A percentile compares a stretch with the other conserved stretches of the same genome.
Evolutionary conservation across 2,329 filamentous ascomycete genomes (phyloP).

Genomic region (Grosmannia huntii): DNA sequence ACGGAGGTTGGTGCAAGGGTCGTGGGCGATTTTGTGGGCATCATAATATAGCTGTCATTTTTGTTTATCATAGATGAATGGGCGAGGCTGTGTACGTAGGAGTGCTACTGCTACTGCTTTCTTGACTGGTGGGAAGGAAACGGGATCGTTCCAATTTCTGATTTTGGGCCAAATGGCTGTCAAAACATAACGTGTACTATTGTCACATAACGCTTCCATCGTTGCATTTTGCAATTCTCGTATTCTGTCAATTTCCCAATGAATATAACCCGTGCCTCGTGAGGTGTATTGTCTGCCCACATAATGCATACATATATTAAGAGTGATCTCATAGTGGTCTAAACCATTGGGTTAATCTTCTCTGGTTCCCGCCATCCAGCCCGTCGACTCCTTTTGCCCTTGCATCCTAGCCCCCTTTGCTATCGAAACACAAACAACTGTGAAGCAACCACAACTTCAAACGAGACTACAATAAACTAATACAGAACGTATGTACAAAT

Average conservation of each 20-base stretch:
- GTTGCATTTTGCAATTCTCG: conserved; percentile 1
- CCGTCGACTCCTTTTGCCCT: neutral
- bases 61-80: conserved; percentile 1
- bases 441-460: neutral
- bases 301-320: neutral
- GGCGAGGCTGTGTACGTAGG: neutral
- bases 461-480: neutral
- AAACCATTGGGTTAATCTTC: neutral
- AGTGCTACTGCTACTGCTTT: neutral
- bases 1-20: neutral
- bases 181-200: conserved; percentile 30
- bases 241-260: neutral
- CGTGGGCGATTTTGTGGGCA: neutral
- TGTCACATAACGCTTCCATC: conserved; percentile 27
- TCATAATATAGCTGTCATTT: conserved; percentile 4
- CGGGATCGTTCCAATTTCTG: neutral
- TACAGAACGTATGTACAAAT: neutral
- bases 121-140: neutral
- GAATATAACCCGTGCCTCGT: neutral
- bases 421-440: neutral
- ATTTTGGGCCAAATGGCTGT: conserved; percentile 1
- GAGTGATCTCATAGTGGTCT: neutral
- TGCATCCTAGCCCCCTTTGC: neutral
- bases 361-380: neutral
- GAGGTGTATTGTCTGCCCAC: neutral